A percentile compares a stretch with the other conserved stretches of the same genome.
These are phyloP conservation scores for Colletotrichum cereale DNA, from an alignment of 2,329 filamentous ascomycete genomes.

Conservation along the genomic window DNA sequence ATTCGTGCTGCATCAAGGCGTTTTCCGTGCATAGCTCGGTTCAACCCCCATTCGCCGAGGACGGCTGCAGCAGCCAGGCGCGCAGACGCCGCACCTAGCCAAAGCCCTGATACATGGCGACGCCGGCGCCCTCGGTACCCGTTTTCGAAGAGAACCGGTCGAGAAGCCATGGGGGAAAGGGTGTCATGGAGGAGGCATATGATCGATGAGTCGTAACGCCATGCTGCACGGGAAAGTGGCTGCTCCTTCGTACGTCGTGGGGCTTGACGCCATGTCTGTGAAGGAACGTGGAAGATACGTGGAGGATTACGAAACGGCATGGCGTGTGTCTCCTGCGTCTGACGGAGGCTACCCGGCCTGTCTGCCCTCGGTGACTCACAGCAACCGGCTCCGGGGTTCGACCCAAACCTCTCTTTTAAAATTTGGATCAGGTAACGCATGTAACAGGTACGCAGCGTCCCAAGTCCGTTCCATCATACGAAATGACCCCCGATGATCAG, in stretches of 20 bases:
- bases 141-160: not conserved
- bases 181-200: slow-evolving; percentile 21
- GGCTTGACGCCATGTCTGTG: slow-evolving; percentile 6
- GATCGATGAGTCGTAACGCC: slow-evolving; percentile 32
- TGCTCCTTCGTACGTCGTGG: not conserved
- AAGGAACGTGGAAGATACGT: slow-evolving; percentile 15
- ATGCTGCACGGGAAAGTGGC: not conserved
- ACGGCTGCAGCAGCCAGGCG: slow-evolving; percentile 3
- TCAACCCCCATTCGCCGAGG: not conserved
- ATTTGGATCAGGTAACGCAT: not conserved
- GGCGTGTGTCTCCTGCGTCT: slow-evolving; percentile 18
- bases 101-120: slow-evolving; percentile 1
- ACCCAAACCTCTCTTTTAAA: slow-evolving; percentile 1
- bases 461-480: slow-evolving; percentile 4
- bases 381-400: not conserved
- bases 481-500: not conserved
- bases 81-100: slow-evolving; percentile 5
- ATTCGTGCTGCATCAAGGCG: slow-evolving; percentile 6
- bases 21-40: slow-evolving; percentile 5
- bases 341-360: slow-evolving; percentile 7
- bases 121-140: not conserved
- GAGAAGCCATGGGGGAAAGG: not conserved
- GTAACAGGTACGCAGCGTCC: not conserved
- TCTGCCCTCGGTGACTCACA: slow-evolving; percentile 30
- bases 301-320: slow-evolving; percentile 39